Base-by-base conservation (phyloP, 371 early-diverging fungal genomes). In the Apophysomyces trapeziformis region DNA sequence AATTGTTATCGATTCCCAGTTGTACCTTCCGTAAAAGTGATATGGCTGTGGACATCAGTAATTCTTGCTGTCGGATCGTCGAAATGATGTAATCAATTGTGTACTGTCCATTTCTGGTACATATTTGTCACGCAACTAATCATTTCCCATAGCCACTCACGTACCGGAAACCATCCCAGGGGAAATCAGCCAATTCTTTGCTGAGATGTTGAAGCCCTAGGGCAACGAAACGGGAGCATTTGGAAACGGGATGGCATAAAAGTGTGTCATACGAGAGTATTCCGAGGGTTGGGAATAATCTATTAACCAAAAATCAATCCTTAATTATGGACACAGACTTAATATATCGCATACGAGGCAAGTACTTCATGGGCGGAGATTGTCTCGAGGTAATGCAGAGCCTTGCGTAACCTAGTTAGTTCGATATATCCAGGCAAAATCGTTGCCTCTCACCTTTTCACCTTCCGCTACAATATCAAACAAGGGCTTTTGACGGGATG, bases 261-360 rank as follows among this genome's bases (percentile, higher is more conserved):
- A 96, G 76, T 0, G 89, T 85, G 63, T 93, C 92, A 66, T 94
- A 96, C 0, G 90, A 87, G 47, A 93, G 78, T 11, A 93, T 71
- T 12, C 88, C 87, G 38, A 92, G 63, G 0, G 90, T 88, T 4
- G 95, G 94, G 18, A 96, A 68, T 16, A 96, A 68, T 26, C 90
- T 87, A 67, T 45, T 39, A 38, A 60, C 18, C 36, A 38, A 32
- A 43, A 38, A 38, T 26, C 32, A 26, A 26, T 26, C 32, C 32
- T 26, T 26, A 26, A 26, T 26, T 26, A 26, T 26, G 32, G 32
- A 26, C 32, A 26, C 32, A 26, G 32, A 26, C 32, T 26, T 26
- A 26, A 26, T 26, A 26, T 26, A 57, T 7, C 56, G 68, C 83
- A 69, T 84, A 89, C 92, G 81, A 72, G 26, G 86, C 72, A 69